phyloP scores from a whole-genome alignment of 306 rosid species.

The Vigna radiata region DNA sequence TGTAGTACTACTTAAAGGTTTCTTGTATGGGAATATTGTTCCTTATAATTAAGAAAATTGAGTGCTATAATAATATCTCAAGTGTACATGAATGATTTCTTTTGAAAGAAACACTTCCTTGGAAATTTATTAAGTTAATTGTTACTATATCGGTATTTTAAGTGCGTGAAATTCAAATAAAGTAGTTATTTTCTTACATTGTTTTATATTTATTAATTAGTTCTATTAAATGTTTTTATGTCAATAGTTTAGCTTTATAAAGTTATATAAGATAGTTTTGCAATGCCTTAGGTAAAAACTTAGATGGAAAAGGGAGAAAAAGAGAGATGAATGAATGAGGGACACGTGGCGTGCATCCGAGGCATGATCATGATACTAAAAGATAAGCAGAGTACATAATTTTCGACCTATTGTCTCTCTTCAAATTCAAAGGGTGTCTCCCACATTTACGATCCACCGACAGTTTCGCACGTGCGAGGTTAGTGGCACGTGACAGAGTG shows the following conservation, averaged over 20 bases:
- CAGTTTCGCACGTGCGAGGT: conserved; percentile 55
- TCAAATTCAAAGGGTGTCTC: conserved; percentile 17
- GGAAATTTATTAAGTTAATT: not conserved
- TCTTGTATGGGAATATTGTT: not conserved
- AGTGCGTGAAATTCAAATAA: not conserved
- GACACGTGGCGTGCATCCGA: conserved; percentile 34
- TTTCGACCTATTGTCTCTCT: not conserved
- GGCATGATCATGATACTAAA: conserved; percentile 22
- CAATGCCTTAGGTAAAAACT: no score
- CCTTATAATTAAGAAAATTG: not conserved
- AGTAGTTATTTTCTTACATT: no score
- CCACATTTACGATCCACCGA: conserved; percentile 50
- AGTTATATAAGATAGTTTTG: no score
- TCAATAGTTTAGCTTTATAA: no score
- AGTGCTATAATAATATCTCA: not conserved
- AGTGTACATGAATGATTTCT: not conserved
- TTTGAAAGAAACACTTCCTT: not conserved
- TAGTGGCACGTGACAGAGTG: conserved; percentile 48
- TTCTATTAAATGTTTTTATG: no score
- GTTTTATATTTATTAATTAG: no score
- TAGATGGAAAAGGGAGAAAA: not conserved
- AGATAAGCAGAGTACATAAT: not conserved
- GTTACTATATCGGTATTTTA: not conserved
- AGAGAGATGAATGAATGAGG: not conserved
- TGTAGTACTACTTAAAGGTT: not conserved